Evolutionary conservation across 805 yeast species (phyloP).

Genomic region (Candida orba): DNA sequence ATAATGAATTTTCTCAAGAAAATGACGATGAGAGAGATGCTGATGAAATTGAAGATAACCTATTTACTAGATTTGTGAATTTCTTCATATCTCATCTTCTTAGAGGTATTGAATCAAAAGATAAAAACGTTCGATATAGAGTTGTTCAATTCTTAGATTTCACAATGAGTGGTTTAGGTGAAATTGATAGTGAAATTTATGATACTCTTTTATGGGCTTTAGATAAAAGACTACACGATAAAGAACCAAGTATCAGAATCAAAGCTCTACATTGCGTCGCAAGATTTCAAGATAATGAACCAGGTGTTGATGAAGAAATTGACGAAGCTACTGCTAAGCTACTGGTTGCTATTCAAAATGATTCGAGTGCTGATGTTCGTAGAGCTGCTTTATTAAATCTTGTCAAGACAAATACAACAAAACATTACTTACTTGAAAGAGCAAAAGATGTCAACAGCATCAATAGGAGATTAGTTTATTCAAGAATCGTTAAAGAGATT

Average conservation of each 20-base stretch:
- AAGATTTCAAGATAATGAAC: conserved; percentile 55
- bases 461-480: conserved; percentile 67
- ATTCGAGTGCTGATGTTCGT: conserved; percentile 82
- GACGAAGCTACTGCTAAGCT: conserved; percentile 42
- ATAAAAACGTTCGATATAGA: conserved; percentile 71
- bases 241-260: conserved; percentile 71
- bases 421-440: conserved; percentile 61
- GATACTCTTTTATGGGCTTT: conserved; percentile 55
- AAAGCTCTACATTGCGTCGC: conserved; percentile 79
- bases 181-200: conserved; percentile 66
- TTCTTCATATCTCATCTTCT: conserved; percentile 57
- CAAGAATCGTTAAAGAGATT: conserved; percentile 59
- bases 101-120: conserved; percentile 73
- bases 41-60: conserved; percentile 26
- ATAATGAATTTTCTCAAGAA: conserved; percentile 19
- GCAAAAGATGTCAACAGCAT: conserved; percentile 72
- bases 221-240: conserved; percentile 59
- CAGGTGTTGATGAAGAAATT: conserved; percentile 23
- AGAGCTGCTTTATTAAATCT: conserved; percentile 75
- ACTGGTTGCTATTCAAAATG: conserved; percentile 56
- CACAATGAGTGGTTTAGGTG: conserved; percentile 63
- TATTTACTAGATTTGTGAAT: conserved; percentile 49
- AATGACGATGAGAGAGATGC: conserved; percentile 18
- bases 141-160: conserved; percentile 70
- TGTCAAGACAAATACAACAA: conserved; percentile 44